Base-by-base conservation (phyloP, 352 stramenopile genomes). In the Pythium aristosporum region DNA sequence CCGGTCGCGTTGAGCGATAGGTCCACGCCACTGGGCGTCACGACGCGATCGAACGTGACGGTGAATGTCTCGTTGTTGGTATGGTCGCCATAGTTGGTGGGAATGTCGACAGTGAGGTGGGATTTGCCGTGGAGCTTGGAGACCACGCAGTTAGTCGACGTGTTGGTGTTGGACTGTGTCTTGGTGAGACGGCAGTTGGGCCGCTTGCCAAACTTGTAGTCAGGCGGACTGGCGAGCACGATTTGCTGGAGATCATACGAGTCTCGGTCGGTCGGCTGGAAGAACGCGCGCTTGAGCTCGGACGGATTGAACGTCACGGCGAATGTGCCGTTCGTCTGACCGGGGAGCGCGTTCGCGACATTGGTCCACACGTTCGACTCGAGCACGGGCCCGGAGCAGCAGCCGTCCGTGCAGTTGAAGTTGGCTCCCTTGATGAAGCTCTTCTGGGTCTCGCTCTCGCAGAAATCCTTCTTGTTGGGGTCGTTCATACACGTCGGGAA, bases 401-500 rank as follows among this genome's bases (percentile, higher is more conserved):
- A 96, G 36, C 67, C 61, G 61, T 96, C 83, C 0, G 71, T 86
- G 57, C 87, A 95, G 8, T 71, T 71, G 51, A 88, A 94, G 36
- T 82, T 72, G 20, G 75, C 65, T 15, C 80, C 83, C 6, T 66
- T 61, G 1, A 59, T 84, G 61, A 82, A 92, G 23, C 70, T 84
- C 77, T 80, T 89, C 37, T 65, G 30, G 7, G 77, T 64, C 20
- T 74, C 67, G 21, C 70, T 67, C 23, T 75, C 74, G 63, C 83
- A 93, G 41, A 92, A 91, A 23, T 69, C 60, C 51, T 83, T 71
- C 53, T 89, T 91, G 58, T 75, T 82, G 1, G 66, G 68, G 72
- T 93, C 79, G 43, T 81, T 81, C 53, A 84, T 72, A 58, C 87
- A 96, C 42, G 80, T 84, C 30, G 85, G 79, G 71, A 93, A 96